phyloP scores from a whole-genome alignment of 176 grass and related monocot genomes.

The Raddia distichophylla region DNA sequence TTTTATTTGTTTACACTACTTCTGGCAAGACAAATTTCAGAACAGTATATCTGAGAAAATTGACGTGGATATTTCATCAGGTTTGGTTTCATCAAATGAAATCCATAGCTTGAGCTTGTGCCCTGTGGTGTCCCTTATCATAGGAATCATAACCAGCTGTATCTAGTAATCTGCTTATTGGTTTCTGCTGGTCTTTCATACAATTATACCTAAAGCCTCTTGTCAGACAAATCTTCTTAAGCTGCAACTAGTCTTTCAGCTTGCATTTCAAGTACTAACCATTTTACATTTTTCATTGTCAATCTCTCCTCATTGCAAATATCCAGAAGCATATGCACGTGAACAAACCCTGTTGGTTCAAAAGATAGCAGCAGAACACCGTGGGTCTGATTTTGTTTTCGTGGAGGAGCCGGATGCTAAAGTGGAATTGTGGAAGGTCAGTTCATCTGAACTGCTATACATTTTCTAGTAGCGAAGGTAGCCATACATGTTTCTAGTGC shows the following conservation, averaged over 20 bases:
- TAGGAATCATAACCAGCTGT: constrained; percentile 24
- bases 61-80: not conserved
- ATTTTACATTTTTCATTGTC: constrained; percentile 21
- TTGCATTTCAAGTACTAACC: not conserved
- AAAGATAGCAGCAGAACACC: constrained; percentile 86
- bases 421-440: constrained; percentile 87
- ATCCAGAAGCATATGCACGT: constrained; percentile 86
- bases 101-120: not conserved
- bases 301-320: constrained; percentile 38
- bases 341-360: constrained; percentile 93
- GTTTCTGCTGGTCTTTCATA: constrained; percentile 10
- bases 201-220: not conserved
- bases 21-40: not conserved
- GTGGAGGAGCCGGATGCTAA: constrained; percentile 81
- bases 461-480: constrained; percentile 14
- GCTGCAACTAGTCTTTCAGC: constrained; percentile 7
- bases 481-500: not conserved
- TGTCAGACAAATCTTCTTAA: constrained; percentile 30
- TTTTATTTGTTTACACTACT: not conserved
- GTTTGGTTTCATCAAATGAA: constrained; percentile 8
- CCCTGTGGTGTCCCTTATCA: constrained; percentile 11
- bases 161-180: not conserved
- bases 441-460: constrained; percentile 22
- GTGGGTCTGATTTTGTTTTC: constrained; percentile 90
- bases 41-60: not conserved